Conservation (phyloP, 495 filamentous ascomycete genomes). For the Aspergillus sparsus region DNA sequence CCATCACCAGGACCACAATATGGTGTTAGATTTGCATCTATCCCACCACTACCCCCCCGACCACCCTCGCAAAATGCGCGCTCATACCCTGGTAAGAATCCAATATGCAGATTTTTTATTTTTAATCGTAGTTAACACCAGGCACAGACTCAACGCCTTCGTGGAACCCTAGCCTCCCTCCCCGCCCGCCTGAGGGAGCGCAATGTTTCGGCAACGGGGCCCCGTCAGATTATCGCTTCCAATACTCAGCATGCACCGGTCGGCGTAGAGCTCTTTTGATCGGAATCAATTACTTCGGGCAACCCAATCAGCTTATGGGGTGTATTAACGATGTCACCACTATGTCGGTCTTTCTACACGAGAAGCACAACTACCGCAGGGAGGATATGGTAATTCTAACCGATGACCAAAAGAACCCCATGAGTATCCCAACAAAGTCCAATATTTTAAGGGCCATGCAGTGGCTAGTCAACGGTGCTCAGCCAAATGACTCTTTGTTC, state of each 20-base stretch:
- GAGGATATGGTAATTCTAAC: slow-evolving; percentile 99
- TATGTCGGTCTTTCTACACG: slow-evolving; percentile 87
- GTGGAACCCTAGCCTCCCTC: slow-evolving; percentile 32
- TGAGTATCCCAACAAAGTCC: slow-evolving; percentile 90
- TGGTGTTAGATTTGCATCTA: slow-evolving; percentile 9
- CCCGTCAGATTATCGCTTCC: slow-evolving; percentile 75
- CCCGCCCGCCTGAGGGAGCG: slow-evolving; percentile 40
- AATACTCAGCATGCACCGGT: slow-evolving; percentile 90
- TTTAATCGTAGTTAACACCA: not conserved
- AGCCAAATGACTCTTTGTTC: slow-evolving; percentile 91
- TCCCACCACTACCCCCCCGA: slow-evolving; percentile 24
- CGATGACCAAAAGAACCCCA: slow-evolving; percentile 91
- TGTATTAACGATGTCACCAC: slow-evolving; percentile 99
- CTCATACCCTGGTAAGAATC: slow-evolving; percentile 22
- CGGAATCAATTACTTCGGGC: slow-evolving; percentile 96
- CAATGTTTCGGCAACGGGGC: slow-evolving; percentile 75
- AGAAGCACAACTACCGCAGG: slow-evolving; percentile 82
- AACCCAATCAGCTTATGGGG: slow-evolving; percentile 81
- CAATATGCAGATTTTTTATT: not conserved
- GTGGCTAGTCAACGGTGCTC: slow-evolving; percentile 96
- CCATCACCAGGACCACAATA: slow-evolving; percentile 22
- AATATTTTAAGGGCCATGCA: slow-evolving; percentile 98
- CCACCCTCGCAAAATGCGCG: slow-evolving; percentile 16
- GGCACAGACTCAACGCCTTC: slow-evolving; percentile 21
- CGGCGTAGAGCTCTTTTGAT: slow-evolving; percentile 89